phyloP scores from a whole-genome alignment of 176 grass and related monocot genomes.

The Oryza glumipatula region DNA sequence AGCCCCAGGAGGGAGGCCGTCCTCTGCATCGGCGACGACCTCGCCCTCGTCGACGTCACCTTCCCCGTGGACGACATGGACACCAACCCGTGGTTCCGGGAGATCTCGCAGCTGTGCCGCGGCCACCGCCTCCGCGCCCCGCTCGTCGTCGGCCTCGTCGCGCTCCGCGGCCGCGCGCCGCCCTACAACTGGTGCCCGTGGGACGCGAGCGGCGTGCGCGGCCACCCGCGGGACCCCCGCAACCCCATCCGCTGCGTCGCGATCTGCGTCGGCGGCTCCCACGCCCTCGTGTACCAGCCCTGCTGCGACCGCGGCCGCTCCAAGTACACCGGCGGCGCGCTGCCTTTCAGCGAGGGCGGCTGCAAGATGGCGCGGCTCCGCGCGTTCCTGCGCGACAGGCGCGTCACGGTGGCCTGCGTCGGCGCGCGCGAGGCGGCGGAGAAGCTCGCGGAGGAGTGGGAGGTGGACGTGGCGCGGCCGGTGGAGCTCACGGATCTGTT shows the following conservation, averaged over 20 bases:
- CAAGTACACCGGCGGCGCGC: not conserved
- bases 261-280: conserved; percentile 20
- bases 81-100: not conserved
- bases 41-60: not conserved
- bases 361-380: not conserved
- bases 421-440: not conserved
- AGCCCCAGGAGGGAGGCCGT: not conserved
- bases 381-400: not conserved
- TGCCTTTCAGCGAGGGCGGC: not conserved
- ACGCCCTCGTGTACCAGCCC: not conserved
- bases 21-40: not conserved
- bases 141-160: conserved; percentile 33
- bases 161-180: conserved; percentile 1
- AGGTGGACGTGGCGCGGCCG: conserved; percentile 23
- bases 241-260: conserved; percentile 27
- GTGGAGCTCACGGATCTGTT: conserved; percentile 27
- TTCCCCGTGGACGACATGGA: not conserved
- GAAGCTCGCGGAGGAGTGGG: conserved; percentile 12
- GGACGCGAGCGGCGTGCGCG: not conserved
- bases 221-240: not conserved
- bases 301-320: not conserved
- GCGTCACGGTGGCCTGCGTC: not conserved
- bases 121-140: conserved; percentile 3
- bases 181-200: too few relatives aligned
- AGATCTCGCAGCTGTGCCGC: not conserved